Base-by-base conservation (phyloP, 1,284 basidiomycete genomes). In the Ganoderma resinaceum region DNA sequence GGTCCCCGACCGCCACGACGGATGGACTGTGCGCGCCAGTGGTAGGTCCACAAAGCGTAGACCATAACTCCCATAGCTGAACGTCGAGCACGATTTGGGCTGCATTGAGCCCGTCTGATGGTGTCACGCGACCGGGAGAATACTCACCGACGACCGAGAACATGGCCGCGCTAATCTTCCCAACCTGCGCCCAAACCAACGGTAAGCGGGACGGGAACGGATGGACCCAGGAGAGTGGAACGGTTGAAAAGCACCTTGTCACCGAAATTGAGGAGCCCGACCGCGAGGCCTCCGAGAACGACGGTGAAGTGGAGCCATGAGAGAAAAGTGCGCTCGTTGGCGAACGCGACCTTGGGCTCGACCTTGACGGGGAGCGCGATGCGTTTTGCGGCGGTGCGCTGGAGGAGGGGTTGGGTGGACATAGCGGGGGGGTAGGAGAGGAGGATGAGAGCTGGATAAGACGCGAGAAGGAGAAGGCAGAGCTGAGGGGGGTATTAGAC, bases 391-490 rank as follows among this genome's bases (percentile, higher is more conserved):
- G 96, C 95, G 20, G 97, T 98, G 69, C 98, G 92, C 82, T 99
- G 97, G 60, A 99, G 92, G 60, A 99, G 89, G 26, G 98, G 98
- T 81, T 99, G 98, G 66, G 96, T 98, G 23, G 97, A 99, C 98
- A 98, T 98, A 77, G 66, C 59, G 72, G 68, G 71, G n/a, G 62
- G 66, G 43, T n/a, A n/a, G 71, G 67, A 65, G 70, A 62, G 65
- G 61, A 65, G 66, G 65, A 35, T 46, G 62, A 58, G 59, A 62
- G 63, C 61, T 49, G 62, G 63, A 37, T 62, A 62, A 65, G 63
- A 53, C 70, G 58, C 58, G 37, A 60, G 58, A 60, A 60, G 18
- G 65, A 64, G 68, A 68, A 65, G 42, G 57, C 61, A 65, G 65
- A 33, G 46, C 42, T 59, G 40, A 52, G 55, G 55, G 69, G 65